Conservation (phyloP, 2,329 filamentous ascomycete genomes). For the Fusarium armeniacum region DNA sequence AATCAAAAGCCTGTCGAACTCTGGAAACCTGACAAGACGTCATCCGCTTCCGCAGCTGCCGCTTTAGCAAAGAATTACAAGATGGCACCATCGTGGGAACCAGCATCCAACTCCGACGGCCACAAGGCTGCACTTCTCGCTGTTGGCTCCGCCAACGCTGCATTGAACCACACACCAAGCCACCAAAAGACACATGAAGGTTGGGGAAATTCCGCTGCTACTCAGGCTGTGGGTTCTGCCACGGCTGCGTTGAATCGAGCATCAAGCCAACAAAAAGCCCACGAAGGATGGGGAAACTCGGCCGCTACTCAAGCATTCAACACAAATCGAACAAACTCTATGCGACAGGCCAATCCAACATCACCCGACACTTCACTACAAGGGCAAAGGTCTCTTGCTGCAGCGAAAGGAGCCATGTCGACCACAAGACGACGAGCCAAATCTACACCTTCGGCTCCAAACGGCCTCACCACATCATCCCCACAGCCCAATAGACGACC, state of each 20-base stretch:
- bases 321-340: slow-evolving; percentile 53
- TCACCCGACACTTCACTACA: slow-evolving; percentile 60
- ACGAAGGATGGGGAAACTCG: slow-evolving; percentile 71
- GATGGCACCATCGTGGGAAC: slow-evolving; percentile 69
- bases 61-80: slow-evolving; percentile 60
- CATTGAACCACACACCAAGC: slow-evolving; percentile 46
- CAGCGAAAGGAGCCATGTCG: slow-evolving; percentile 83
- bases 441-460: slow-evolving; percentile 68
- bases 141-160: slow-evolving; percentile 55
- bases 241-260: slow-evolving; percentile 51
- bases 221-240: slow-evolving; percentile 67
- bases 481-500: slow-evolving; percentile 62
- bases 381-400: slow-evolving; percentile 76
- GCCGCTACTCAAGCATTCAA: slow-evolving; percentile 77
- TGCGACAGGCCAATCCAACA: slow-evolving; percentile 39
- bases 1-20: slow-evolving; percentile 75
- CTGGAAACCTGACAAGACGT: slow-evolving; percentile 73
- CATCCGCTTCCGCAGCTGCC: slow-evolving; percentile 64
- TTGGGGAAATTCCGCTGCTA: slow-evolving; percentile 79
- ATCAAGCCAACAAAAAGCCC: slow-evolving; percentile 41
- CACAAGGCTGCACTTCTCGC: slow-evolving; percentile 82
- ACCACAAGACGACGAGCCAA: slow-evolving; percentile 72
- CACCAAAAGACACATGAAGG: slow-evolving; percentile 49
- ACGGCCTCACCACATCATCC: slow-evolving; percentile 35
- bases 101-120: slow-evolving; percentile 73